Conservation (phyloP, 1,139 yeast species). For the Taphrina wiesneri region DNA sequence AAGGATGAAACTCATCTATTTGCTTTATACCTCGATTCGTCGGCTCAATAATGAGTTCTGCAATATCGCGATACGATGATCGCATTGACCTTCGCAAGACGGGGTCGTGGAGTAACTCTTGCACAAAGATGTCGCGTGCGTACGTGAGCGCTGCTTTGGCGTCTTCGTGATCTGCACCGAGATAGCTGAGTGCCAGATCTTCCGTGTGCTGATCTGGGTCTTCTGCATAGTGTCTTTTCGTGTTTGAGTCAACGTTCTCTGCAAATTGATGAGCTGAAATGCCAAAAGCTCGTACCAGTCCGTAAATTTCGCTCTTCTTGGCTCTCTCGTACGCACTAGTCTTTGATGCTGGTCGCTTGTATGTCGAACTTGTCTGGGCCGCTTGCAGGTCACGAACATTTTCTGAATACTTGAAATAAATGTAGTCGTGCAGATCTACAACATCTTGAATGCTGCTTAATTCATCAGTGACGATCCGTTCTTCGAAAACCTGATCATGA, state of each 20-base stretch:
- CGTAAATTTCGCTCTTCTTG: slow-evolving; percentile 64
- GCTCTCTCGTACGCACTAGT: slow-evolving; percentile 75
- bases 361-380: slow-evolving; percentile 38
- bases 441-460: slow-evolving; percentile 63
- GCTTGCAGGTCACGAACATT: slow-evolving; percentile 51
- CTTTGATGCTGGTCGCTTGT: slow-evolving; percentile 65
- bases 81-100: slow-evolving; percentile 76
- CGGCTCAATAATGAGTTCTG: slow-evolving; percentile 69
- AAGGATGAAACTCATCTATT: slow-evolving; percentile 78
- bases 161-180: slow-evolving; percentile 44
- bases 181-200: slow-evolving; percentile 59
- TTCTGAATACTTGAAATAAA: slow-evolving; percentile 77
- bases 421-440: slow-evolving; percentile 83
- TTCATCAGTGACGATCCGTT: slow-evolving; percentile 56
- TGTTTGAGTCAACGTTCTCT: slow-evolving; percentile 73
- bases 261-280: slow-evolving; percentile 77
- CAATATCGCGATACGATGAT: slow-evolving; percentile 61
- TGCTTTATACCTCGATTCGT: slow-evolving; percentile 85
- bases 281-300: slow-evolving; percentile 72
- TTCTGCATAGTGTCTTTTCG: slow-evolving; percentile 68
- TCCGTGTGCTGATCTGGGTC: slow-evolving; percentile 68
- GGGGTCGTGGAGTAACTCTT: slow-evolving; percentile 79
- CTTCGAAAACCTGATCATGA: slow-evolving; percentile 64
- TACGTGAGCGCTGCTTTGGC: slow-evolving; percentile 69
- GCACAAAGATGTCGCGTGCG: slow-evolving; percentile 71